Base-by-base conservation (phyloP, 306 rosid species). In the Fragaria ananassa region DNA sequence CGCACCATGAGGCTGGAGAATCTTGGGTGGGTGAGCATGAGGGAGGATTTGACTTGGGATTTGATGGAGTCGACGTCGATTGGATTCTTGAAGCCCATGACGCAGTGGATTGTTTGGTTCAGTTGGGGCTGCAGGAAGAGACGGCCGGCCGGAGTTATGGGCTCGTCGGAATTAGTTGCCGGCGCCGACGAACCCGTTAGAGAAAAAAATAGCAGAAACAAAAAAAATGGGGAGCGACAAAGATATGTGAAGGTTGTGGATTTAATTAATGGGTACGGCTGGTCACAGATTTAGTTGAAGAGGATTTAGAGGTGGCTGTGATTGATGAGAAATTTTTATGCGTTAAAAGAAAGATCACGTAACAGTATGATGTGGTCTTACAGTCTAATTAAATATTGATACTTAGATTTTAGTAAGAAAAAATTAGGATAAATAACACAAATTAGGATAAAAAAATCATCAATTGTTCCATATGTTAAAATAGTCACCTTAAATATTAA, bases 141-240 rank as follows among this genome's bases (percentile, higher is more conserved):
- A 45, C 97, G 78, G 14, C 97, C 98, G 29, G 89, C 85, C 10
- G 98, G 97, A 0, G 96, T 88, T 0, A 94, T 74, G 0, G 97
- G 91, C 74, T 91, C 89, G 27, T 89, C 95, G 61, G 74, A 41
- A 18, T 47, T 66, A 17, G 25, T 3, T 46, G 39, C 44, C 46
- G 65, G 29, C 29, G 39, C 44, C 46, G 65, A 35, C 29, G 74
- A 58, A 23, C 47, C 57, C 84, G 77, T 77, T 9, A 14, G 53
- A 31, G 11, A 29, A 15, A 34, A 4, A 45, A 6, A 39, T 2
- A 31, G 47, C 47, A 11, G 50, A 46, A 13, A 12, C 47, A 50
- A 8, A 2, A 25, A 25, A 15, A 17, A 8, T 10, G 66, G 19
- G 37, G 2, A 3, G 39, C 6, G 27, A n/a, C 0, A 8, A 21